Percentiles rank a stretch among this genome's conserved stretches.
These are phyloP conservation scores for Tetrahymena thermophila DNA, from an alignment of 73 alveolate species.

Conservation along the genomic window DNA sequence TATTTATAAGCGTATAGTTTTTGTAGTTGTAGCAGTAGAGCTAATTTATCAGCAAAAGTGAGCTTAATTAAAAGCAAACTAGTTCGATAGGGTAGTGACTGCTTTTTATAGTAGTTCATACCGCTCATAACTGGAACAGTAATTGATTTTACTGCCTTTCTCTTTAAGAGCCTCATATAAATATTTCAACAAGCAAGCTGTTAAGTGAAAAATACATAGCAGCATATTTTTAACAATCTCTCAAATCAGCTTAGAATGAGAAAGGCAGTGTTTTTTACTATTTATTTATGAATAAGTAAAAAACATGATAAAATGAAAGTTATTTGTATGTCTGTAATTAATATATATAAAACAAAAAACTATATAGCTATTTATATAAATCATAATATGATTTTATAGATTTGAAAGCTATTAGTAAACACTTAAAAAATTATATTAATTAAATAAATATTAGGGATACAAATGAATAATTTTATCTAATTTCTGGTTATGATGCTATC, in stretches of 20 bases:
- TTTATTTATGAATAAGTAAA: background rate
- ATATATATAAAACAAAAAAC: background rate
- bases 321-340: background rate
- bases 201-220: background rate
- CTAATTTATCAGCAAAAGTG: background rate
- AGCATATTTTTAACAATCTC: background rate
- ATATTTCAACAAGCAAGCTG: background rate
- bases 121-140: background rate
- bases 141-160: background rate
- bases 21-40: background rate
- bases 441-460: background rate
- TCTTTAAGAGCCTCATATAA: background rate
- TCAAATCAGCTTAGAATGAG: background rate
- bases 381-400: background rate
- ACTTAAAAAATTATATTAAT: background rate
- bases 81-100: background rate
- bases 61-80: background rate
- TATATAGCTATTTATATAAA: background rate
- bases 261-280: background rate
- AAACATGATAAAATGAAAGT: background rate
- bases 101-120: background rate
- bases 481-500: background rate
- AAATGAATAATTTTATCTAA: background rate
- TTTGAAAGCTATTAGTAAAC: background rate
- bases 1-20: background rate